These are phyloP conservation scores for Knoxia roxburghii DNA, from an alignment of 257 asterid genomes.

Conservation along the genomic window DNA sequence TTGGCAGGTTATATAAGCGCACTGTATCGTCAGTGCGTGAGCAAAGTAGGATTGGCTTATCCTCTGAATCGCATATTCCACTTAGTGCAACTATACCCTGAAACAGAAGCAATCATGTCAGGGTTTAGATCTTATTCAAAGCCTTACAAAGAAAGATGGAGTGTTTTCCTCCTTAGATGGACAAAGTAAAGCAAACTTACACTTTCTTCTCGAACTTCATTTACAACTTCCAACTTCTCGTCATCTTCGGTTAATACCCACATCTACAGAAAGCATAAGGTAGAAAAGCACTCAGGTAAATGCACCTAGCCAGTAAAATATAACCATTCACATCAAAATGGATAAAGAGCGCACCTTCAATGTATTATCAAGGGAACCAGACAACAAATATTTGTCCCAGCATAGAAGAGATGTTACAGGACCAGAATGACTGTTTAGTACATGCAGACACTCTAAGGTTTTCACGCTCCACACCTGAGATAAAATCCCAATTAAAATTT, in stretches of 20 bases:
- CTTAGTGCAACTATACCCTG: slow-evolving; percentile 32
- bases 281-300: not conserved
- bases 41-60: slow-evolving; percentile 38
- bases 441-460: slow-evolving; percentile 47
- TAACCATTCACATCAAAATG: not conserved
- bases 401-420: slow-evolving; percentile 52
- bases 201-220: slow-evolving; percentile 31
- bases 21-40: slow-evolving; percentile 35
- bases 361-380: slow-evolving; percentile 62
- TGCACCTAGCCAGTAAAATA: not conserved
- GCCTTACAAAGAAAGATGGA: not conserved
- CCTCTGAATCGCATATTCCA: slow-evolving; percentile 36
- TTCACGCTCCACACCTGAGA: slow-evolving; percentile 58
- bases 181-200: not conserved
- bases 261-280: not conserved
- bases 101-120: not conserved
- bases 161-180: not conserved
- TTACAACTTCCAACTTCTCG: slow-evolving; percentile 33
- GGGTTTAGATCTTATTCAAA: not conserved
- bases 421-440: slow-evolving; percentile 39
- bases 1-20: slow-evolving; percentile 45
- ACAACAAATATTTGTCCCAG: slow-evolving; percentile 45
- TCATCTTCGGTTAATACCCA: slow-evolving; percentile 41
- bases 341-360: slow-evolving; percentile 22
- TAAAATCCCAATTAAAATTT: not conserved